Evolutionary conservation across 305 asterid species (phyloP), one percentile per base, ranked within the genome.

Genomic region (Coffea humblotiana): DNA sequence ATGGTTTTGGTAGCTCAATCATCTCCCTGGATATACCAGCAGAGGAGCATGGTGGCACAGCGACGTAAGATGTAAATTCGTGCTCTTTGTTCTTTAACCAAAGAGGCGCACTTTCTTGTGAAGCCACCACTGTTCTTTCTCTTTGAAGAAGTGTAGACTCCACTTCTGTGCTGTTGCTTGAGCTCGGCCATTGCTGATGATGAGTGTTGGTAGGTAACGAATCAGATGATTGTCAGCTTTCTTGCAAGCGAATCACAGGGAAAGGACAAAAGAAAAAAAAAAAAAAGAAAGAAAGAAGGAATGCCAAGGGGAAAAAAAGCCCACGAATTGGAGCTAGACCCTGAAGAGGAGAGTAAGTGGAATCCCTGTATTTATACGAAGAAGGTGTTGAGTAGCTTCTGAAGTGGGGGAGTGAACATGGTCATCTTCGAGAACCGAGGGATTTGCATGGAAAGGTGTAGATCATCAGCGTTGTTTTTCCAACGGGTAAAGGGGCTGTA

Each of bases 1-100:
- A 51, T 9, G 25, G 61, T 76, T 56, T 21, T 58, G 58, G 66
- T 72, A 18, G 75, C 60, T 79, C 61, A 94, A 27, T 94, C 97
- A 63, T 94, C 97, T 82, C 92, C 96, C 67, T 92, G 94, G 76
- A 94, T 91, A 87, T 93, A 93, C 96, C 93, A 94, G 83, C 98
- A 90, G 45, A 88, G 88, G 66, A 94, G 90, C 96, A 93, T 90
- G 90, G 96, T 91, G 87, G 98, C 98, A 77, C 98, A 93, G 4
- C 98, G 95, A 23, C 98, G 95, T 78, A 94, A 88, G 35, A 94
- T 93, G 83, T 94, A 93, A 71, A 94, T 88, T 72, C 97, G 71
- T 14, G 95, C 97, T 25, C 98, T 77, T 86, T 94, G 97, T 74
- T 94, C 91, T 72, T 93, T 93, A 49, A 91, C 92, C 75, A 94